A percentile compares a stretch with the other conserved stretches of the same genome.
These are phyloP conservation scores for Circinella umbellata DNA, from an alignment of 371 early-diverging fungal species.

Conservation along the genomic window DNA sequence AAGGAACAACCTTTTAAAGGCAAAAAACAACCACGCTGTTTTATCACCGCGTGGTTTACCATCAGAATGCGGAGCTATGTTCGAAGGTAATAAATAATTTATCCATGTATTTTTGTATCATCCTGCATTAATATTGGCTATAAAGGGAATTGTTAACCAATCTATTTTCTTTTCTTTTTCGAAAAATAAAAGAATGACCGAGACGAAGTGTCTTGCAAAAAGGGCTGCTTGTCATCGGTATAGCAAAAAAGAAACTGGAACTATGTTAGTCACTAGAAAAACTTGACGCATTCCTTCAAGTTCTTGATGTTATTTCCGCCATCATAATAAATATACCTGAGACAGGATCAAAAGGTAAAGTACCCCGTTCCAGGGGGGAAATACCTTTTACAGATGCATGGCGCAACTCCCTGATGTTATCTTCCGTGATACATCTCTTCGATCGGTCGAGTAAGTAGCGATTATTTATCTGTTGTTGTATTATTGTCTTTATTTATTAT, in stretches of 20 bases:
- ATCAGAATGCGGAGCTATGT: background rate
- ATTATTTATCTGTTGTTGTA: no score
- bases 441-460: constrained; percentile 9
- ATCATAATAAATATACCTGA: constrained; percentile 12
- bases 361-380: background rate
- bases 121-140: no score
- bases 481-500: background rate
- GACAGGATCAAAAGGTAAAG: background rate
- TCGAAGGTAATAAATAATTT: background rate
- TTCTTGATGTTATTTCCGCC: constrained; percentile 3
- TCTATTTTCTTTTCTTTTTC: background rate
- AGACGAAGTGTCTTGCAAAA: background rate
- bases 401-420: constrained; percentile 8
- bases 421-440: constrained; percentile 7
- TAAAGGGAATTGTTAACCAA: background rate
- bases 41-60: background rate
- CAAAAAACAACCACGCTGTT: background rate
- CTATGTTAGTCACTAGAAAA: background rate
- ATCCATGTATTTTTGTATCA: background rate
- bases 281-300: constrained; percentile 1
- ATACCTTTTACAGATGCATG: constrained; percentile 8
- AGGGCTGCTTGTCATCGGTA: background rate
- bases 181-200: background rate
- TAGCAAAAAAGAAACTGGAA: background rate
- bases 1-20: background rate